Conservation (phyloP, 805 yeast species). For the Diddensiella caesifluorescens region DNA sequence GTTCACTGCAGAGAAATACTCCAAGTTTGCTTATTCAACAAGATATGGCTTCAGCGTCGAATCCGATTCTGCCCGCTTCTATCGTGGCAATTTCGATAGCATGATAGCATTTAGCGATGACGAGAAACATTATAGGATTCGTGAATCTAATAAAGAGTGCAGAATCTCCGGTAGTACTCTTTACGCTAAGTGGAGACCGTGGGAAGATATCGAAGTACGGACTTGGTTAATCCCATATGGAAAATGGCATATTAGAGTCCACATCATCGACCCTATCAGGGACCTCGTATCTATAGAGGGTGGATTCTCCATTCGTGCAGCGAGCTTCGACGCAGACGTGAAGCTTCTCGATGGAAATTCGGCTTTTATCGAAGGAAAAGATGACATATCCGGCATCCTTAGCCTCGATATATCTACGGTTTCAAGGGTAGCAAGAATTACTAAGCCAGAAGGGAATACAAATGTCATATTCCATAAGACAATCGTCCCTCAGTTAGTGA, state of each 20-base stretch:
- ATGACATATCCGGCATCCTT: slow-evolving; percentile 10
- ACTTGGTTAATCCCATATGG: slow-evolving; percentile 24
- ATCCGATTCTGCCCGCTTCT: slow-evolving; percentile 9
- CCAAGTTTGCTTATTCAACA: slow-evolving; percentile 26
- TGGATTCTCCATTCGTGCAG: slow-evolving; percentile 15
- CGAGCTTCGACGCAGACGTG: background rate
- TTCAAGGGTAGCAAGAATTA: slow-evolving; percentile 8
- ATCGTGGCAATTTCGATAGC: slow-evolving; percentile 19
- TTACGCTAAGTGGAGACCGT: slow-evolving; percentile 20
- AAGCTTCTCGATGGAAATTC: no score
- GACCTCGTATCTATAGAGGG: slow-evolving; percentile 16
- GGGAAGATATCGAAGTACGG: slow-evolving; percentile 19
- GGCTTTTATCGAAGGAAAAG: slow-evolving; percentile 3
- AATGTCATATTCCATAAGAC: slow-evolving; percentile 14
- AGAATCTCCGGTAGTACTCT: slow-evolving; percentile 7
- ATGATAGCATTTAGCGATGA: slow-evolving; percentile 23
- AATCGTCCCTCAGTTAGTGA: slow-evolving; percentile 15
- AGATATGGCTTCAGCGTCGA: slow-evolving; percentile 24
- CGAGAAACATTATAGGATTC: slow-evolving; percentile 4
- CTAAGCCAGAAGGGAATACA: slow-evolving; percentile 15
- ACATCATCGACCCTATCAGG: slow-evolving; percentile 11
- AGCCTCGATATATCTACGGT: slow-evolving; percentile 2
- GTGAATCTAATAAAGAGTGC: background rate
- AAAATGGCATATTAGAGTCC: slow-evolving; percentile 20
- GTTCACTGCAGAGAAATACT: slow-evolving; percentile 21